Conservation (phyloP, 1,284 basidiomycete genomes). For the Kalmanozyma brasiliensis region DNA sequence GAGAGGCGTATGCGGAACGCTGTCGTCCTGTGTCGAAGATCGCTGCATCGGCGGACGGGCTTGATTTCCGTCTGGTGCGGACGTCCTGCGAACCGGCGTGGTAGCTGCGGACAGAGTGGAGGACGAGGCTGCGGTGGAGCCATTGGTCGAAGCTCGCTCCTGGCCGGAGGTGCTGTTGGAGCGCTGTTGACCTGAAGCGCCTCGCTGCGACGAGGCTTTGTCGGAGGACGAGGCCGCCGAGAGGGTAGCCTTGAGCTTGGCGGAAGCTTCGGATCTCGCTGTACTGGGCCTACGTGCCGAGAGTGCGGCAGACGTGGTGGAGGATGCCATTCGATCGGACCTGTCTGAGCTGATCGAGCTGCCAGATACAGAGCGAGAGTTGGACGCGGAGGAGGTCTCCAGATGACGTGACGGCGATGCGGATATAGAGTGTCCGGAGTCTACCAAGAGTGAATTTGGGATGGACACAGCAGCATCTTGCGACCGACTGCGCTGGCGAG, state of each 20-base stretch:
- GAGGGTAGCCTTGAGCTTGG: slow-evolving; percentile 46
- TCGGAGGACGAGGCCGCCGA: slow-evolving; percentile 35
- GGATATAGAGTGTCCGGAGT: background rate
- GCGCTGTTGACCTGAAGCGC: slow-evolving; percentile 6
- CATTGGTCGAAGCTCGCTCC: slow-evolving; percentile 2
- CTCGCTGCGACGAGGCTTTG: slow-evolving; percentile 17
- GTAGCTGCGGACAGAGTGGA: slow-evolving; percentile 7
- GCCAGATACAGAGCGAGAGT: slow-evolving; percentile 19
- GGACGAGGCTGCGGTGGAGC: too few species aligned
- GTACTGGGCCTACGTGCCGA: slow-evolving; percentile 27
- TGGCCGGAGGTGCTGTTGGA: background rate
- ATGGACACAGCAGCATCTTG: slow-evolving; percentile 12
- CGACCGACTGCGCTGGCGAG: slow-evolving; percentile 22
- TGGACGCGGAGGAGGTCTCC: background rate
- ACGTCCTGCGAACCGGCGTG: slow-evolving; percentile 10
- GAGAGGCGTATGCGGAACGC: slow-evolving; percentile 15
- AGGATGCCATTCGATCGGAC: slow-evolving; percentile 14
- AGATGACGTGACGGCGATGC: slow-evolving; percentile 10
- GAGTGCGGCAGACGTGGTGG: slow-evolving; percentile 2
- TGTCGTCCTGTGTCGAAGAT: slow-evolving; percentile 8
- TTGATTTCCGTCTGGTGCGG: slow-evolving; percentile 3
- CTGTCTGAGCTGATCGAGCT: slow-evolving; percentile 11
- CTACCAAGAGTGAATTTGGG: background rate
- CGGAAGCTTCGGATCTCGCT: slow-evolving; percentile 41
- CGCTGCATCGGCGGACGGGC: slow-evolving; percentile 5